A percentile compares a stretch with the other conserved stretches of the same genome.
Evolutionary conservation across 192 early-diverging fungal genomes (phyloP).

Genomic region (Umbelopsis isabellina): DNA sequence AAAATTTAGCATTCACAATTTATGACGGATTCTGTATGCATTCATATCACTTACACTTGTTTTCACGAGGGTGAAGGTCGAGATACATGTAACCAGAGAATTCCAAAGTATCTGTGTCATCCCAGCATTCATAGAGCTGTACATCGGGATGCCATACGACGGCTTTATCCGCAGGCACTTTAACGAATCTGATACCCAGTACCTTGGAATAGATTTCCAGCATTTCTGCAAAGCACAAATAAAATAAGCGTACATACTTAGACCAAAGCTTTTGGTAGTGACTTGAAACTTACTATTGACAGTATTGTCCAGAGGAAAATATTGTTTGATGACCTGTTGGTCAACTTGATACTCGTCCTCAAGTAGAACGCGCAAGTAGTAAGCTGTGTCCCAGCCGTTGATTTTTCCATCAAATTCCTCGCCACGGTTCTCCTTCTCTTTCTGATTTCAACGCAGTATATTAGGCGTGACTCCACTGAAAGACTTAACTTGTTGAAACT

Average conservation of each 20-base stretch:
- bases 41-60: slow-evolving; percentile 56
- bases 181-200: slow-evolving; percentile 68
- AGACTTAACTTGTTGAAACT: background rate
- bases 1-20: background rate
- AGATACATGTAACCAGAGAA: slow-evolving; percentile 77
- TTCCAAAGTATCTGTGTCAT: slow-evolving; percentile 54
- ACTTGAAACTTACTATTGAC: slow-evolving; percentile 19
- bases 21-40: background rate
- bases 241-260: background rate
- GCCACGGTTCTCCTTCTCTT: slow-evolving; percentile 34
- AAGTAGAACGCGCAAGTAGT: slow-evolving; percentile 72
- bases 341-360: slow-evolving; percentile 78
- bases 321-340: slow-evolving; percentile 79
- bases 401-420: slow-evolving; percentile 64
- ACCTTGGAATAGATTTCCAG: slow-evolving; percentile 77
- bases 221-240: slow-evolving; percentile 52
- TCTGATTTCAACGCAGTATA: background rate
- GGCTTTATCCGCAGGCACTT: slow-evolving; percentile 54
- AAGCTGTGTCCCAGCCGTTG: slow-evolving; percentile 74
- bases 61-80: slow-evolving; percentile 76
- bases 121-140: slow-evolving; percentile 75
- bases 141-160: slow-evolving; percentile 84
- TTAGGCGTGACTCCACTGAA: background rate
- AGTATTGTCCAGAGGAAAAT: slow-evolving; percentile 61
- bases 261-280: background rate